Evolutionary conservation across 176 grass and related monocot species (phyloP).

Genomic region (Thinopyrum elongatum): DNA sequence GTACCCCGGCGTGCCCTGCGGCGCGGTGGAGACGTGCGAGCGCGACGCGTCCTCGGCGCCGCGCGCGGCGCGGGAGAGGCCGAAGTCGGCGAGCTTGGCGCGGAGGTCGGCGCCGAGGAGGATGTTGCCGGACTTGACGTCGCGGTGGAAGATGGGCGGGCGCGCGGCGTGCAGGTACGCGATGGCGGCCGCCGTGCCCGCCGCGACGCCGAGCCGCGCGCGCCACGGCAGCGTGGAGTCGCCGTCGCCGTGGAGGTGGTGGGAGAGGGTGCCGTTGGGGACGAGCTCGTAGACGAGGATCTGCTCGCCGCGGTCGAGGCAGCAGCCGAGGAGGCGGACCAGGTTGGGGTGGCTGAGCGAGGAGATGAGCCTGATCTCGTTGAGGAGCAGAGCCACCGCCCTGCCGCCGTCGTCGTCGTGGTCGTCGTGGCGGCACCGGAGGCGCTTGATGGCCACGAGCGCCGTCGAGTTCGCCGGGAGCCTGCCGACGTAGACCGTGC

Average conservation of each 20-base stretch:
- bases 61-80: slow-evolving; percentile 51
- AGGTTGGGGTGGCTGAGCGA: slow-evolving; percentile 80
- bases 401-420: slow-evolving; percentile 6
- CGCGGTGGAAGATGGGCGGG: slow-evolving; percentile 91
- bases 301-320: slow-evolving; percentile 81
- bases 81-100: slow-evolving; percentile 86
- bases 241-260: slow-evolving; percentile 47
- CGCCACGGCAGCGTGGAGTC: slow-evolving; percentile 43
- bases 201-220: slow-evolving; percentile 51
- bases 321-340: slow-evolving; percentile 85
- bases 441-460: slow-evolving; percentile 84
- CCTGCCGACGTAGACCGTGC: slow-evolving; percentile 88
- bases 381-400: slow-evolving; percentile 33
- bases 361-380: slow-evolving; percentile 91
- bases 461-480: slow-evolving; percentile 30
- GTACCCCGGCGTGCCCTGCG: slow-evolving; percentile 96
- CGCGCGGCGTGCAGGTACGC: slow-evolving; percentile 62
- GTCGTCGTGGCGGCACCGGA: slow-evolving; percentile 41
- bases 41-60: slow-evolving; percentile 36
- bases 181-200: slow-evolving; percentile 62
- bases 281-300: slow-evolving; percentile 94
- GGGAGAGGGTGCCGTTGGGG: slow-evolving; percentile 74
- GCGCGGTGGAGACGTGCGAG: slow-evolving; percentile 84
- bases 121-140: slow-evolving; percentile 96
- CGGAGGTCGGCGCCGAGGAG: slow-evolving; percentile 58